A percentile compares a stretch with the other conserved stretches of the same genome.
Evolutionary conservation across 768 basidiomycete species (phyloP).

Genomic region (Tylopilus rubrobrunneus): DNA sequence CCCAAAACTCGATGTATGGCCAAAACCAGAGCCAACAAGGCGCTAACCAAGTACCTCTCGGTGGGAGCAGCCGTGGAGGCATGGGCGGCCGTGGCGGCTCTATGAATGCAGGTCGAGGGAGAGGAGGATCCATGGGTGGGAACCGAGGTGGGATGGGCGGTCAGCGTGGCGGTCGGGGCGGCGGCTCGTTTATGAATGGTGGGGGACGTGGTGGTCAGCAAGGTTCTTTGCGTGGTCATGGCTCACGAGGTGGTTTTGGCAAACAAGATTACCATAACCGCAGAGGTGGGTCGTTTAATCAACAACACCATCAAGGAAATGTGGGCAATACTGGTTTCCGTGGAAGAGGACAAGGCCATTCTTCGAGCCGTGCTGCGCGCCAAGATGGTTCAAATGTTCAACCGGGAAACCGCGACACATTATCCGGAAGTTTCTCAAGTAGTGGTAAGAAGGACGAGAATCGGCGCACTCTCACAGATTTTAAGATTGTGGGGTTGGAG

Average conservation of each 20-base stretch:
- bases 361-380: slow-evolving; percentile 35
- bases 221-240: slow-evolving; percentile 56
- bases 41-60: slow-evolving; percentile 37
- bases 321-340: slow-evolving; percentile 46
- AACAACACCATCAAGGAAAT: slow-evolving; percentile 33
- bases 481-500: slow-evolving; percentile 91
- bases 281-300: slow-evolving; percentile 59
- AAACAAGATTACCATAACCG: slow-evolving; percentile 63
- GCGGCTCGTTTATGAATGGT: slow-evolving; percentile 29
- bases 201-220: slow-evolving; percentile 45
- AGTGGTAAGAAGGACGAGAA: slow-evolving; percentile 83
- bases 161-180: slow-evolving; percentile 40
- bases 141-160: slow-evolving; percentile 44
- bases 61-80: slow-evolving; percentile 43
- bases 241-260: slow-evolving; percentile 63
- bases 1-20: slow-evolving; percentile 27
- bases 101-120: slow-evolving; percentile 32
- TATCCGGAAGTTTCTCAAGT: slow-evolving; percentile 40
- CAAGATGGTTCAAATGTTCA: slow-evolving; percentile 32
- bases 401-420: slow-evolving; percentile 50
- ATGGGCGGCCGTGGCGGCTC: slow-evolving; percentile 42
- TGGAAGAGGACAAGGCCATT: slow-evolving; percentile 59
- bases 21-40: slow-evolving; percentile 41
- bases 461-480: slow-evolving; percentile 92
- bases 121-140: slow-evolving; percentile 48